Conservation (phyloP, 805 yeast genomes). For the Yarrowia sp. region DNA sequence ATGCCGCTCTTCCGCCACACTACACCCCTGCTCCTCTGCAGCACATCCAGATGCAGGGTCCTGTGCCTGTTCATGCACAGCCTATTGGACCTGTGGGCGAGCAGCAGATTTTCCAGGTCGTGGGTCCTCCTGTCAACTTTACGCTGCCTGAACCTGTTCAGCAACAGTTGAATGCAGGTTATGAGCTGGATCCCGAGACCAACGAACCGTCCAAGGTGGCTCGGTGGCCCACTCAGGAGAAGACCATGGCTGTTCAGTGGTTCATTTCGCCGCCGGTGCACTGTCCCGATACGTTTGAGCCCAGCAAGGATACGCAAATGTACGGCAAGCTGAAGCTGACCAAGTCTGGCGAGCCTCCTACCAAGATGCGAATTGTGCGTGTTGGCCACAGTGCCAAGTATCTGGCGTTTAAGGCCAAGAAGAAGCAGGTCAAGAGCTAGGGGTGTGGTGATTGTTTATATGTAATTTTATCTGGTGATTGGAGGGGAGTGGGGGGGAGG, state of each 20-base stretch:
- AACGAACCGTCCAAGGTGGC: conserved; percentile 26
- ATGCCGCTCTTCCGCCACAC: conserved; percentile 14
- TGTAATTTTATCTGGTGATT: neutral
- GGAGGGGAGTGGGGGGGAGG: too few relatives aligned
- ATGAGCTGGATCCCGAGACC: conserved; percentile 30
- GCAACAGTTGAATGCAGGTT: conserved; percentile 27
- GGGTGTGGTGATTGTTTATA: neutral
- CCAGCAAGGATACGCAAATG: conserved; percentile 9
- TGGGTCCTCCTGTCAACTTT: conserved; percentile 37
- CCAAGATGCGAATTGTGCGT: neutral
- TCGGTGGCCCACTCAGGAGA: conserved; percentile 28
- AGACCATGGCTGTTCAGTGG: conserved; percentile 29
- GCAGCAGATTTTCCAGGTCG: conserved; percentile 20
- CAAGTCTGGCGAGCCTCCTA: neutral
- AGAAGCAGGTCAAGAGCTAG: neutral
- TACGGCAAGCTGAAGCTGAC: conserved; percentile 6
- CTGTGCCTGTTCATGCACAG: conserved; percentile 32
- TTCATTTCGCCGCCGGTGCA: conserved; percentile 33
- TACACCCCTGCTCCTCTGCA: conserved; percentile 25
- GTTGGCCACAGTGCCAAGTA: conserved; percentile 73
- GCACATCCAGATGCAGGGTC: conserved; percentile 23
- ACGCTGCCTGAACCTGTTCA: conserved; percentile 37
- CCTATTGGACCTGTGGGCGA: conserved; percentile 30
- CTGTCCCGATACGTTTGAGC: conserved; percentile 7
- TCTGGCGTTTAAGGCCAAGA: conserved; percentile 52